A percentile compares a stretch with the other conserved stretches of the same genome.
Conservation (phyloP, 441 rosid species). For the Jatropha multifida region DNA sequence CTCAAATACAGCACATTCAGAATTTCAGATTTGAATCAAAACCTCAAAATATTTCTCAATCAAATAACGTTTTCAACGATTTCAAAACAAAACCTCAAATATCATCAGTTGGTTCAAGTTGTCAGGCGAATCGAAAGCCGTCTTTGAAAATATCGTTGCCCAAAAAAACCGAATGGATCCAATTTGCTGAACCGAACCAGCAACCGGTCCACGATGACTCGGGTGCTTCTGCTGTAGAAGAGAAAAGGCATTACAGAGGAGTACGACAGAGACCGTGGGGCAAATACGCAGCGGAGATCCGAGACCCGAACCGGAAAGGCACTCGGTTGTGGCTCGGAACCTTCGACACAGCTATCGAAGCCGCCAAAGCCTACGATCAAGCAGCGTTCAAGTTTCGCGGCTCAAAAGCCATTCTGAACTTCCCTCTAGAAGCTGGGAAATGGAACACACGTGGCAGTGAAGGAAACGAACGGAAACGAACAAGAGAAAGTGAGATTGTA, state of each 20-base stretch:
- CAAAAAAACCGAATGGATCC: conserved; percentile 45
- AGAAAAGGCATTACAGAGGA: conserved; percentile 72
- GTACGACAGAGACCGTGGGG: conserved; percentile 96
- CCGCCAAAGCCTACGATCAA: conserved; percentile 87
- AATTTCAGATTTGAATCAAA: neutral
- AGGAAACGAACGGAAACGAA: conserved; percentile 43
- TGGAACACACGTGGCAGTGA: conserved; percentile 22
- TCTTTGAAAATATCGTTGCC: conserved; percentile 50
- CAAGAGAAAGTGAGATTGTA: conserved; percentile 28
- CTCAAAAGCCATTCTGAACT: conserved; percentile 80
- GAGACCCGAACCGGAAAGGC: conserved; percentile 79
- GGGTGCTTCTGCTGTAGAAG: conserved; percentile 20
- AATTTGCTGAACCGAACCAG: conserved; percentile 33
- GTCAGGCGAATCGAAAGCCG: conserved; percentile 5
- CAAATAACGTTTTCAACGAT: neutral
- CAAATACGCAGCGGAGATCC: conserved; percentile 92
- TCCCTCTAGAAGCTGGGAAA: conserved; percentile 70
- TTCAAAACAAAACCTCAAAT: conserved; percentile 23
- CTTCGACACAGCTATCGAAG: conserved; percentile 69
- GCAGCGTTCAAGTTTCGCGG: conserved; percentile 85
- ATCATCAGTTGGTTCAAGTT: neutral
- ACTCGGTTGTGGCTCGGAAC: conserved; percentile 89
- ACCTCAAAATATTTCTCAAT: conserved; percentile 9
- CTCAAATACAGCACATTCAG: neutral
- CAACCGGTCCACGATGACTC: neutral